Evolutionary conservation across 1,139 yeast genomes (phyloP).

Genomic region (Geotrichum siamense): DNA sequence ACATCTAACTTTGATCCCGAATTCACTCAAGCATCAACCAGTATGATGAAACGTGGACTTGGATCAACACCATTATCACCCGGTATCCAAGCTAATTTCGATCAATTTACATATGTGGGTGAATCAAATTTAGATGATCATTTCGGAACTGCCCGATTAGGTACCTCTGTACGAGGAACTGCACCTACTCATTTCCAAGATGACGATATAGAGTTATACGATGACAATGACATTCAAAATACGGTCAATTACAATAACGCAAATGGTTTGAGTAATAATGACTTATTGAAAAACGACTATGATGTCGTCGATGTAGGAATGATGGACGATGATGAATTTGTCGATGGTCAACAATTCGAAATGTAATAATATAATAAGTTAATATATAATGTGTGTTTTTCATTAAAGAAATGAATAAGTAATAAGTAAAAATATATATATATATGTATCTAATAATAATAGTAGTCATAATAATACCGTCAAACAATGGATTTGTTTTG

Average conservation of each 20-base stretch:
- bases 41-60: constrained; percentile 58
- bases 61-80: constrained; percentile 79
- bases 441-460: too few species aligned
- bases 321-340: constrained; percentile 55
- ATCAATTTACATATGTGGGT: constrained; percentile 93
- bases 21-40: constrained; percentile 85
- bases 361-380: constrained; percentile 44
- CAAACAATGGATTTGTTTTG: too few species aligned
- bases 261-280: constrained; percentile 38
- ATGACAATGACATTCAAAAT: constrained; percentile 34
- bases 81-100: constrained; percentile 90
- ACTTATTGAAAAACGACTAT: constrained; percentile 67
- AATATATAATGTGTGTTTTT: too few species aligned
- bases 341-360: constrained; percentile 77
- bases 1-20: constrained; percentile 97
- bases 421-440: too few species aligned
- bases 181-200: constrained; percentile 27
- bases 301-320: constrained; percentile 50
- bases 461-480: too few species aligned
- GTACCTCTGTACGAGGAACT: constrained; percentile 21
- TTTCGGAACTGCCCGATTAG: constrained; percentile 36
- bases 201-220: constrained; percentile 35
- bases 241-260: constrained; percentile 29
- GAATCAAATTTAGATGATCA: constrained; percentile 90
- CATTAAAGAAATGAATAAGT: too few species aligned